Percentiles rank a stretch among this genome's conserved stretches.
Evolutionary conservation across 1,284 basidiomycete genomes (phyloP).

Genomic region (Naganishia sp.): DNA sequence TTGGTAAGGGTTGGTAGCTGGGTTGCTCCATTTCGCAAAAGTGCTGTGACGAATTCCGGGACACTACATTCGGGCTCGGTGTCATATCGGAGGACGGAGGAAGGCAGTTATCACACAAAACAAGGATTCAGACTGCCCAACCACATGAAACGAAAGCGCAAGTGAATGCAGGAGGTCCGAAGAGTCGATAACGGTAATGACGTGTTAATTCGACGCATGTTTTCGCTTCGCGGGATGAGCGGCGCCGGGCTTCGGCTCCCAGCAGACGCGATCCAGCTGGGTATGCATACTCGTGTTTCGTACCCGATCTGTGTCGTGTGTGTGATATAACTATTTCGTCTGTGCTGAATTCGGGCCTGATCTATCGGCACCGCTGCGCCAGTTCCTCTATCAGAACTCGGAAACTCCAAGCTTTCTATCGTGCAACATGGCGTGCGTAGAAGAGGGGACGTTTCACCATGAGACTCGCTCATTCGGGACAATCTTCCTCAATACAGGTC

Average conservation of each 20-base stretch:
- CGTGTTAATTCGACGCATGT: neutral
- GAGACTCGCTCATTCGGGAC: neutral
- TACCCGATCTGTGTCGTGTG: neutral
- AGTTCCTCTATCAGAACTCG: neutral
- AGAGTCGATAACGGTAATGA: neutral
- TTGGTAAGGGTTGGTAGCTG: too few species aligned
- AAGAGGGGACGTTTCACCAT: neutral
- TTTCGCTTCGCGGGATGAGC: conserved; percentile 5
- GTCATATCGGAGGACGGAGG: neutral
- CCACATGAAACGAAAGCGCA: neutral
- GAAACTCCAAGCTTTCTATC: neutral
- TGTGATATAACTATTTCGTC: neutral
- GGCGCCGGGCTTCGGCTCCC: neutral
- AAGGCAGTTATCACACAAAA: neutral
- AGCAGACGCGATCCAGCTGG: neutral
- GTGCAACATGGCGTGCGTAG: conserved; percentile 13
- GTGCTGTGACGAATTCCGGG: too few species aligned
- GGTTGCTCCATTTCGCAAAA: too few species aligned
- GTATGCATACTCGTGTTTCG: neutral
- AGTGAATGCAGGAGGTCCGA: too few species aligned
- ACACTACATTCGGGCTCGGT: too few species aligned
- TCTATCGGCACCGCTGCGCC: neutral
- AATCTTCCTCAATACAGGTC: conserved; percentile 13
- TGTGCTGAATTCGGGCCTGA: neutral
- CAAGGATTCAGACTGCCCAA: too few species aligned